Percentiles rank a stretch among this genome's conserved stretches.
phyloP scores from a whole-genome alignment of 352 stramenopile species.

The Phytophthora rubi region DNA sequence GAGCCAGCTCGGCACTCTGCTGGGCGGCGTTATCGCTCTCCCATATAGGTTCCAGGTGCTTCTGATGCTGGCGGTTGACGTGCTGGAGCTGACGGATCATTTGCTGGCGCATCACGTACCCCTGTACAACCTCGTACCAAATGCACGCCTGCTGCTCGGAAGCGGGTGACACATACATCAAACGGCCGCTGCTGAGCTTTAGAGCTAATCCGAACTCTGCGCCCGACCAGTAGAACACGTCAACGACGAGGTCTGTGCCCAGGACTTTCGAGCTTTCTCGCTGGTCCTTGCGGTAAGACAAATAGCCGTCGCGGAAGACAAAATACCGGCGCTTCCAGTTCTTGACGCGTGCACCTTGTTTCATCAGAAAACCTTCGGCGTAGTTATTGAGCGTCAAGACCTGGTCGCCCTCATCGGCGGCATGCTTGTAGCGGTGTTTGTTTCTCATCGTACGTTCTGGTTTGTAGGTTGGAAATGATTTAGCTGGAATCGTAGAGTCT shows the following conservation, averaged over 20 bases:
- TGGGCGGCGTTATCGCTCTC: constrained; percentile 42
- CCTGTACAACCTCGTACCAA: constrained; percentile 71
- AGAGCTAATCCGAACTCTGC: constrained; percentile 61
- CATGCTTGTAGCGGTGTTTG: constrained; percentile 27
- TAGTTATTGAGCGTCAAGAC: constrained; percentile 69
- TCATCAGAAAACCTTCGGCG: constrained; percentile 71
- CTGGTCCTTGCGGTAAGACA: constrained; percentile 71
- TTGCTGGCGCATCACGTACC: constrained; percentile 51
- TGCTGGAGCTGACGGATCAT: constrained; percentile 47
- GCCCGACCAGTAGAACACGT: constrained; percentile 60
- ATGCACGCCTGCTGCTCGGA: constrained; percentile 61
- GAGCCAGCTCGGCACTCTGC: constrained; percentile 25
- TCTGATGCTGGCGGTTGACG: constrained; percentile 46
- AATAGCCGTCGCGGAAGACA: constrained; percentile 68
- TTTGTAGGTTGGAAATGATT: background rate
- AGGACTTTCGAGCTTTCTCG: constrained; percentile 58
- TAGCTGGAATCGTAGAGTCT: background rate
- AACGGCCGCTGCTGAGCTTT: constrained; percentile 52
- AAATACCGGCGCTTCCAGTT: constrained; percentile 85
- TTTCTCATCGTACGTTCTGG: constrained; percentile 24
- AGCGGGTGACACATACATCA: constrained; percentile 53
- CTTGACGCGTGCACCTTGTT: constrained; percentile 73
- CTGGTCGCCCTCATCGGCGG: constrained; percentile 31
- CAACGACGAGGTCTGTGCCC: constrained; percentile 50
- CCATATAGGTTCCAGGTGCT: constrained; percentile 50